phyloP scores from a whole-genome alignment of 192 early-diverging fungal species.

The Allomyces macrogynus region DNA sequence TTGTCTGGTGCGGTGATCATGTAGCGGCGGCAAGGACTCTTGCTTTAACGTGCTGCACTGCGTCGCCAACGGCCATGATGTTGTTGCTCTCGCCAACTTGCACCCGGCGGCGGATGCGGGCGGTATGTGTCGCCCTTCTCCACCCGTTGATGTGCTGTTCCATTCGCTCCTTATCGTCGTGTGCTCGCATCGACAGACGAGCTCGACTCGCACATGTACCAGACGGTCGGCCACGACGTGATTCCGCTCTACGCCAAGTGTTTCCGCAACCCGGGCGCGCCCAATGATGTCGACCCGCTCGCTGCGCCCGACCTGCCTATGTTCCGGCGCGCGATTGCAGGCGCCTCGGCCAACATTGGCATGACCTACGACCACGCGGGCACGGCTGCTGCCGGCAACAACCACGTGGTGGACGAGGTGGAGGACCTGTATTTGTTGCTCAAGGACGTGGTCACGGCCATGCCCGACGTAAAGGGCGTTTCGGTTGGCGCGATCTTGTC shows the following conservation, averaged over 20 bases:
- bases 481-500: conserved; percentile 91
- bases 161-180: too few relatives aligned
- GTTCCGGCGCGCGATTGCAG: conserved; percentile 52
- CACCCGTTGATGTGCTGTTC: too few relatives aligned
- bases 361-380: conserved; percentile 2
- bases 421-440: conserved; percentile 76
- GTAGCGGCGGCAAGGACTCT: conserved; percentile 91
- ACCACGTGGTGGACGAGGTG: conserved; percentile 57
- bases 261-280: conserved; percentile 16
- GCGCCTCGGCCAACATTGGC: conserved; percentile 19
- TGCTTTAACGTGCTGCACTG: conserved; percentile 91
- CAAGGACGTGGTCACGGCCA: conserved; percentile 33
- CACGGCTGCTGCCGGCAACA: not conserved
- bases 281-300: not conserved
- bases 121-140: too few relatives aligned
- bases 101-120: conserved; percentile 38
- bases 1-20: too few relatives aligned
- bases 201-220: conserved; percentile 87
- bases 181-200: conserved; percentile 33
- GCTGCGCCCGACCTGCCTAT: conserved; percentile 39
- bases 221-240: conserved; percentile 87
- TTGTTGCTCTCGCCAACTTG: conserved; percentile 82
- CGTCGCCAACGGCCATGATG: conserved; percentile 74
- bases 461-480: conserved; percentile 68
- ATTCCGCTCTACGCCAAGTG: conserved; percentile 65